Conservation (phyloP, 208 protist genomes). For the Trypanosoma brucei region DNA sequence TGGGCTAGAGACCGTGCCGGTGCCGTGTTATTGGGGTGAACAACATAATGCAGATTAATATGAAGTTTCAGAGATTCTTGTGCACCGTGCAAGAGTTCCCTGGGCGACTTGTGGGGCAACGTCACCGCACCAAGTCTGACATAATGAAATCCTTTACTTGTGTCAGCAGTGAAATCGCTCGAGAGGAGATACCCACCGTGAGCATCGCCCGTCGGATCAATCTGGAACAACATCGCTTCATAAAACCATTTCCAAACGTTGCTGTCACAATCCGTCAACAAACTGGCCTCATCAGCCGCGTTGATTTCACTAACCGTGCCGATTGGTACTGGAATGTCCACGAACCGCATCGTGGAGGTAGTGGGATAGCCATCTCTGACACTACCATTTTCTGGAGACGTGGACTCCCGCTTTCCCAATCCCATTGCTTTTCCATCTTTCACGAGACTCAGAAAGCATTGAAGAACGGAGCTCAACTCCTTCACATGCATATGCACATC, state of each 20-base stretch:
- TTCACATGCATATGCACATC: constrained; percentile 10
- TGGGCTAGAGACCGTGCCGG: constrained; percentile 15
- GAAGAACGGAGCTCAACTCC: constrained; percentile 12
- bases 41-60: constrained; percentile 16
- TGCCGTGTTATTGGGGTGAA: constrained; percentile 12
- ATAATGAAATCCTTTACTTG: constrained; percentile 24
- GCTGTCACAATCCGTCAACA: constrained; percentile 21
- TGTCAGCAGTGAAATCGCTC: constrained; percentile 9
- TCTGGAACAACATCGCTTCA: constrained; percentile 76
- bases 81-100: constrained; percentile 14
- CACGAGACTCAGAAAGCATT: constrained; percentile 20
- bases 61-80: constrained; percentile 11
- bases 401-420: background rate
- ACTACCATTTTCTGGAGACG: background rate
- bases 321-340: constrained; percentile 15
- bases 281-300: background rate
- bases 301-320: background rate
- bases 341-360: background rate
- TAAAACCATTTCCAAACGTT: constrained; percentile 51
- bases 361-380: background rate
- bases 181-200: constrained; percentile 46
- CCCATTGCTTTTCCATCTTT: background rate
- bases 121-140: constrained; percentile 34
- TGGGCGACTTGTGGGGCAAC: constrained; percentile 19
- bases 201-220: constrained; percentile 37